Evolutionary conservation across 2,329 filamentous ascomycete species (phyloP).

Genomic region (Fusarium secorum): DNA sequence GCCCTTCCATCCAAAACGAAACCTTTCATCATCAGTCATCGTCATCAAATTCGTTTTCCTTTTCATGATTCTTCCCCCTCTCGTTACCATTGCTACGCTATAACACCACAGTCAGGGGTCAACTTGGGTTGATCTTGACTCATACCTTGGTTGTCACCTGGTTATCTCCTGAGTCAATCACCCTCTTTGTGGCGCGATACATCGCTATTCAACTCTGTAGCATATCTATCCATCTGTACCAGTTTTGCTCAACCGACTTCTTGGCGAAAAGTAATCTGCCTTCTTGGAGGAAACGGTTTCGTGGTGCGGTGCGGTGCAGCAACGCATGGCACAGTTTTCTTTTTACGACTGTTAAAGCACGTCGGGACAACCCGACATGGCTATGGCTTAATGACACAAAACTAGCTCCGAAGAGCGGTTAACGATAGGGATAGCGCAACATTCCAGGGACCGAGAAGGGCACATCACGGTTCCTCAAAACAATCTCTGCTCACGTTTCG

Average conservation of each 20-base stretch:
- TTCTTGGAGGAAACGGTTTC: constrained; percentile 20
- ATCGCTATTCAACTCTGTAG: constrained; percentile 27
- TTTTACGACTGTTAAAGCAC: constrained; percentile 34
- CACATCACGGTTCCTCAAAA: constrained; percentile 41
- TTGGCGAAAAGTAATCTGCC: constrained; percentile 30
- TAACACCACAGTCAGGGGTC: constrained; percentile 7
- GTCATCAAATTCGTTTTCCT: constrained; percentile 37
- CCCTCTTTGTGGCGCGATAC: constrained; percentile 35
- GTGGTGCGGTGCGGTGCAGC: constrained; percentile 19
- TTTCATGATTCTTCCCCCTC: constrained; percentile 39
- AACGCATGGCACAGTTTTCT: constrained; percentile 31
- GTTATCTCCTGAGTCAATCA: constrained; percentile 25
- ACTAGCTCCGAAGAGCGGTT: constrained; percentile 31
- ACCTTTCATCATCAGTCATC: constrained; percentile 29
- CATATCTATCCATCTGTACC: constrained; percentile 37
- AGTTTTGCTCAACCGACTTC: constrained; percentile 21
- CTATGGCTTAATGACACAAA: constrained; percentile 40
- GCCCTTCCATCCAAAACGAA: constrained; percentile 28
- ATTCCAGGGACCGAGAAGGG: constrained; percentile 39
- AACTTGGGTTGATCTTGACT: constrained; percentile 10
- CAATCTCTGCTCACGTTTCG: constrained; percentile 42
- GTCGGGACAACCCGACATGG: constrained; percentile 33
- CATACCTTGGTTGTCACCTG: constrained; percentile 13
- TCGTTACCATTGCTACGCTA: constrained; percentile 31
- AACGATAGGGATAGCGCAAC: constrained; percentile 32